Evolutionary conservation across 2,329 filamentous ascomycete species (phyloP).

Genomic region (Cercospora citrullina): DNA sequence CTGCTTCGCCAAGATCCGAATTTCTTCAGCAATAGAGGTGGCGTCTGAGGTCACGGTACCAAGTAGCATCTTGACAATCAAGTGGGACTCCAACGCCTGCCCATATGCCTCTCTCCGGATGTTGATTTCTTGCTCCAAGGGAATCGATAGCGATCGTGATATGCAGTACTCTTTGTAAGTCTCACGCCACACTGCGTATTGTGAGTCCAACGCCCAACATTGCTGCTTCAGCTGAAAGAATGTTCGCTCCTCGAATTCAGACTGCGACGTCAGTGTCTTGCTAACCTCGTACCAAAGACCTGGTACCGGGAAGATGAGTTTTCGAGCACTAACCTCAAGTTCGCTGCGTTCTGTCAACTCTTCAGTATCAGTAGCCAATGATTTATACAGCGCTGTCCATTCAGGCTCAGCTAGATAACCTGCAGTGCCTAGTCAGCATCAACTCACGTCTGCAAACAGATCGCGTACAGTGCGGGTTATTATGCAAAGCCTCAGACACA

Average conservation of each 20-base stretch:
- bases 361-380: slow-evolving; percentile 19
- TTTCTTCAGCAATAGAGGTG: slow-evolving; percentile 33
- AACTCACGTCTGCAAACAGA: neutral
- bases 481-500: slow-evolving; percentile 30
- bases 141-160: slow-evolving; percentile 22
- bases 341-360: slow-evolving; percentile 30
- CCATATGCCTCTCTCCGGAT: slow-evolving; percentile 32
- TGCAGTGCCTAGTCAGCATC: neutral
- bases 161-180: slow-evolving; percentile 32
- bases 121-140: slow-evolving; percentile 23
- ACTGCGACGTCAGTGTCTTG: slow-evolving; percentile 18
- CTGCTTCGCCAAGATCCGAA: slow-evolving; percentile 33
- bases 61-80: slow-evolving; percentile 30
- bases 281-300: slow-evolving; percentile 28
- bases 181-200: slow-evolving; percentile 27
- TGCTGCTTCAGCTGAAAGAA: slow-evolving; percentile 17
- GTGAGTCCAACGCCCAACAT: slow-evolving; percentile 21
- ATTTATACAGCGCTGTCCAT: slow-evolving; percentile 34
- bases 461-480: slow-evolving; percentile 22
- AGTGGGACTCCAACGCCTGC: slow-evolving; percentile 26
- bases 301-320: slow-evolving; percentile 28
- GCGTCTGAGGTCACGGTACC: slow-evolving; percentile 28
- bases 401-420: slow-evolving; percentile 36
- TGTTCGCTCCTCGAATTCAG: slow-evolving; percentile 18
- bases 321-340: slow-evolving; percentile 28